Percentiles rank a stretch among this genome's conserved stretches.
phyloP scores from a whole-genome alignment of 805 yeast species.

The Brettanomyces custersianus region DNA sequence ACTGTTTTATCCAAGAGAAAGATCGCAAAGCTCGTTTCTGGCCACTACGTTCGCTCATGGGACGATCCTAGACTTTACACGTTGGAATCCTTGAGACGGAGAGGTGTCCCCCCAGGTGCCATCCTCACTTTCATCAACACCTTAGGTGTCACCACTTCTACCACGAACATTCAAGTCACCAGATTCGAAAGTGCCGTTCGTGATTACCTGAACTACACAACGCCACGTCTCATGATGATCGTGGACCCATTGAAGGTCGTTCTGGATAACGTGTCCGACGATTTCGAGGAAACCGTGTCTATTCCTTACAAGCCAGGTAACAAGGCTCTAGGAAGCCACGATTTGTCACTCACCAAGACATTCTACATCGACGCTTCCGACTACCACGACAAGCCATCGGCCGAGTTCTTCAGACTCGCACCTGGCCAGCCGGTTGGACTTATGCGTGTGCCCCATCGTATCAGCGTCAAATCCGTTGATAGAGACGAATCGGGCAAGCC shows the following conservation, averaged over 20 bases:
- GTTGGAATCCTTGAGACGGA: conserved; percentile 85
- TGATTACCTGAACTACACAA: conserved; percentile 76
- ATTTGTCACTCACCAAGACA: conserved; percentile 65
- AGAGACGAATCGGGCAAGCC: conserved; percentile 56
- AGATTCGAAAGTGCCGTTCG: conserved; percentile 89
- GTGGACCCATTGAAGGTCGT: conserved; percentile 79
- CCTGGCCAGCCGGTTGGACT: conserved; percentile 94
- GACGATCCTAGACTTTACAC: conserved; percentile 97
- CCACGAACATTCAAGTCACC: conserved; percentile 81
- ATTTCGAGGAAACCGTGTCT: conserved; percentile 56
- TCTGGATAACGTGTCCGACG: conserved; percentile 73
- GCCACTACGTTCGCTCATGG: conserved; percentile 85
- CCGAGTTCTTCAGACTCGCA: conserved; percentile 86
- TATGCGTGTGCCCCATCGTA: conserved; percentile 79
- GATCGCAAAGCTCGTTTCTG: conserved; percentile 85
- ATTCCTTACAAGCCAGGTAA: conserved; percentile 88
- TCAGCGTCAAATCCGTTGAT: conserved; percentile 62
- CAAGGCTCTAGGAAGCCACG: conserved; percentile 66
- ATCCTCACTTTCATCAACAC: conserved; percentile 88
- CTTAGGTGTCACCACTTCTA: conserved; percentile 91
- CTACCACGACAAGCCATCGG: conserved; percentile 56
- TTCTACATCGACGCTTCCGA: conserved; percentile 85
- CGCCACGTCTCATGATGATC: conserved; percentile 92
- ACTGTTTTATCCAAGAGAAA: conserved; percentile 92
- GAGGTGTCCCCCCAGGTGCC: conserved; percentile 99